Evolutionary conservation across 495 filamentous ascomycete genomes (phyloP), one percentile per base, ranked within the genome.

Genomic region (Hypoxylon fuscum): DNA sequence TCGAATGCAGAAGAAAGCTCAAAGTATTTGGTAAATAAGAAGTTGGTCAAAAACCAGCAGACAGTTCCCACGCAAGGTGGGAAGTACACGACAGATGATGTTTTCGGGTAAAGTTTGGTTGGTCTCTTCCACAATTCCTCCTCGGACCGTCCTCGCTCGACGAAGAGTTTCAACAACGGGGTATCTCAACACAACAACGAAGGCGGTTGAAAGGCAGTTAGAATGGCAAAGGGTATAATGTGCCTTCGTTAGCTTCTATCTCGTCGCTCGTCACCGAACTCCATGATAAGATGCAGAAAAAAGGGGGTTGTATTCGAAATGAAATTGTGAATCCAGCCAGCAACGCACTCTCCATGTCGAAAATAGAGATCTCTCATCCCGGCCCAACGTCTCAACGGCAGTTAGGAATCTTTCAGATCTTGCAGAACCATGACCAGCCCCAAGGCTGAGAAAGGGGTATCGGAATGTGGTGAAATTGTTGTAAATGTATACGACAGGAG

Each of bases 151-250:
- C 60, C 69, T 70, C 69, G 63, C 50, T 63, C 69, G 60, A 63
- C 69, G 67, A 62, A 62, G 61, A 59, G 61, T n/a, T 58, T 67
- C 60, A 68, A 72, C 62, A 72, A 72, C 48, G 61, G 69, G 69
- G 69, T 72, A 72, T 72, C 69, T 72, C 54, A 70, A 70, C 56
- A 70, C 51, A 41, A 56, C 12, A 10, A 57, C 69, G 55, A 53
- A 68, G 69, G 67, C 67, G 45, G 59, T 22, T 46, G 48, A 65
- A 69, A 59, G 44, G 31, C 41, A 49, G 50, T 43, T 47, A 48
- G 31, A 57, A 60, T 53, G 57, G 59, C 46, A 62, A 68, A 69
- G 37, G 51, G 59, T 68, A 68, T 59, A 70, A 68, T 35, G 53
- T 65, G 67, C 66, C 69, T 72, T 59, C 69, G 66, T 49, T 40